Conservation (phyloP, 352 stramenopile species). For the Globisporangium barbulae region DNA sequence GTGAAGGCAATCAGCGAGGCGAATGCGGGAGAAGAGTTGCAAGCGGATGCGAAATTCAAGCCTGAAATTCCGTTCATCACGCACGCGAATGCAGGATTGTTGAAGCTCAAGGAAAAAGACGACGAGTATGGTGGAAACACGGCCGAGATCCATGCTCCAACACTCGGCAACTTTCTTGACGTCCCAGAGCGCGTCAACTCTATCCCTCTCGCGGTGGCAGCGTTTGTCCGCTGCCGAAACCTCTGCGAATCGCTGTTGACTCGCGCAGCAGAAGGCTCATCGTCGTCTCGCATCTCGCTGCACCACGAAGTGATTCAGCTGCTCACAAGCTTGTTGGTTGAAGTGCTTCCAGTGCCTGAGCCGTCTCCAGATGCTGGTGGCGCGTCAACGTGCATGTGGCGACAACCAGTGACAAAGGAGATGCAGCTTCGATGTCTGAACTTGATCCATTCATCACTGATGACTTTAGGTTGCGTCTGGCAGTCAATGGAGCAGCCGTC, state of each 20-base stretch:
- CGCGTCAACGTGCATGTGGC: conserved; percentile 59
- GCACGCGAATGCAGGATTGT: conserved; percentile 58
- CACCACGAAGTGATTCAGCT: conserved; percentile 89
- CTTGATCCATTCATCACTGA: conserved; percentile 68
- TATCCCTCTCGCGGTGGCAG: conserved; percentile 67
- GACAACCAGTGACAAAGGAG: conserved; percentile 63
- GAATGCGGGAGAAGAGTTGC: conserved; percentile 17
- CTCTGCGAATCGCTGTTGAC: conserved; percentile 80
- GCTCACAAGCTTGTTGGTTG: conserved; percentile 75
- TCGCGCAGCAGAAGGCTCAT: conserved; percentile 82
- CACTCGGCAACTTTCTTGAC: conserved; percentile 80
- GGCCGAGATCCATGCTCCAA: conserved; percentile 55
- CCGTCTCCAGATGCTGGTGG: conserved; percentile 20
- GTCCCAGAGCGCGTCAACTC: conserved; percentile 79
- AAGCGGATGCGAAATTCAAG: conserved; percentile 27
- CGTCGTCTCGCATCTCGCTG: conserved; percentile 85
- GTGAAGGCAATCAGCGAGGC: conserved; percentile 31
- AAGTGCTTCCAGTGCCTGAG: conserved; percentile 76
- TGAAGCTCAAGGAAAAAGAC: conserved; percentile 53
- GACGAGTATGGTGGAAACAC: conserved; percentile 78
- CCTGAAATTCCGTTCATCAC: conserved; percentile 40
- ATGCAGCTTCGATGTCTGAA: conserved; percentile 81
- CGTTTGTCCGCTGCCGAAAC: conserved; percentile 73
- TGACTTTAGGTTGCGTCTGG: conserved; percentile 84
- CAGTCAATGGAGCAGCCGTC: conserved; percentile 86